A percentile compares a stretch with the other conserved stretches of the same genome.
Evolutionary conservation across 2,329 filamentous ascomycete species (phyloP).

Genomic region (Cytospora leucostoma): DNA sequence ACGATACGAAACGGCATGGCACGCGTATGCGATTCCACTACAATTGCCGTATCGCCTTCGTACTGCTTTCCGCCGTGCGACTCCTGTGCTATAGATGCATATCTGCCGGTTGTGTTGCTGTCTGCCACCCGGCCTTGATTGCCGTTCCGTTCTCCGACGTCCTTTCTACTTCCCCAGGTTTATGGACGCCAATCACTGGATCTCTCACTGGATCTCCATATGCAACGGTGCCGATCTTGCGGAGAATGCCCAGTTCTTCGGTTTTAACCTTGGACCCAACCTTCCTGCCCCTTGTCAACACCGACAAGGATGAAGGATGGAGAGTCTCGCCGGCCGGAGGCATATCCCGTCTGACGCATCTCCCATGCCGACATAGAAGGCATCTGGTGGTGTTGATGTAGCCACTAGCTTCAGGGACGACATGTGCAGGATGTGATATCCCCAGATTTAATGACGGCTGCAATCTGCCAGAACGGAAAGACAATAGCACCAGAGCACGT

Average conservation of each 20-base stretch:
- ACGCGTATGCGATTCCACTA: not conserved
- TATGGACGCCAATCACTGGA: not conserved
- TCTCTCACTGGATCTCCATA: not conserved
- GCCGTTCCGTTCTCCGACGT: not conserved
- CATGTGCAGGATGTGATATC: not conserved
- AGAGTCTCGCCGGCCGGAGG: not conserved
- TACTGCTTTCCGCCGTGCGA: not conserved
- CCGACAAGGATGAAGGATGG: constrained; percentile 2
- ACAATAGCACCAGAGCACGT: too few species aligned
- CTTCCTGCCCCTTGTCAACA: not conserved
- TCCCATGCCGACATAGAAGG: not conserved
- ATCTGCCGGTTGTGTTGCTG: not conserved
- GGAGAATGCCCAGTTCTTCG: not conserved
- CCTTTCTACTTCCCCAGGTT: not conserved
- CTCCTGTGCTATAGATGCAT: not conserved
- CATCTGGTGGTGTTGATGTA: too few species aligned
- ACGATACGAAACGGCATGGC: not conserved
- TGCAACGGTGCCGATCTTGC: not conserved
- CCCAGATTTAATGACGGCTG: too few species aligned
- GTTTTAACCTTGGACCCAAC: not conserved
- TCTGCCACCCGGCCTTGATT: not conserved
- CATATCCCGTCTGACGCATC: not conserved
- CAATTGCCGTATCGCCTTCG: not conserved
- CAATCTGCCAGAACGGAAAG: too few species aligned
- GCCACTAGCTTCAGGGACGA: not conserved